A percentile compares a stretch with the other conserved stretches of the same genome.
These are phyloP conservation scores for Backusella liffmaniae DNA, from an alignment of 192 early-diverging fungal species.

Conservation along the genomic window DNA sequence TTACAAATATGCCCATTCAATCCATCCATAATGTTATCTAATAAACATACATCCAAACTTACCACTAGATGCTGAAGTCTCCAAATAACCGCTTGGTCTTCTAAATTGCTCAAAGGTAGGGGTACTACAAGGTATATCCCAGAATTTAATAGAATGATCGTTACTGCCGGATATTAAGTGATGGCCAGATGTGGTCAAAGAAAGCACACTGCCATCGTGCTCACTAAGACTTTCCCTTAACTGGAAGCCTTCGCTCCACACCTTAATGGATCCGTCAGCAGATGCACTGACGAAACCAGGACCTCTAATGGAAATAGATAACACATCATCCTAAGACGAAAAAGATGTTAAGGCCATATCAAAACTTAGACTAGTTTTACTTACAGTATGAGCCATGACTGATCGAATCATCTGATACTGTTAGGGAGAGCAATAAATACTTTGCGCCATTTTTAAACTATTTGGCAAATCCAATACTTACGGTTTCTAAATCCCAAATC, in stretches of 20 bases:
- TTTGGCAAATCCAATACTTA: slow-evolving; percentile 6
- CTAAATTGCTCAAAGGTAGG: slow-evolving; percentile 18
- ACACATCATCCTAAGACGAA: slow-evolving; percentile 50
- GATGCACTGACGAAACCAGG: slow-evolving; percentile 59
- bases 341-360: neutral
- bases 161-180: slow-evolving; percentile 60
- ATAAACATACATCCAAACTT: neutral
- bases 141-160: slow-evolving; percentile 60
- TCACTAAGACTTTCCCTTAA: slow-evolving; percentile 47
- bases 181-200: slow-evolving; percentile 47
- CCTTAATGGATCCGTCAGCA: slow-evolving; percentile 66
- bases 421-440: neutral
- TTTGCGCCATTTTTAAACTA: slow-evolving; percentile 40
- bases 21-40: neutral
- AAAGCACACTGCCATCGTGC: slow-evolving; percentile 57
- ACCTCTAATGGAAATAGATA: slow-evolving; percentile 47
- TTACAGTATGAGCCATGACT: slow-evolving; percentile 54
- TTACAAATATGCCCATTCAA: neutral
- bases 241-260: slow-evolving; percentile 66
- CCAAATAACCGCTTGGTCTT: slow-evolving; percentile 5
- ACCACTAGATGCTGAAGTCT: slow-evolving; percentile 15
- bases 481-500: slow-evolving; percentile 78
- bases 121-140: slow-evolving; percentile 43
- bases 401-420: slow-evolving; percentile 49
- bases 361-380: neutral